Evolutionary conservation across 148 eudicot species (phyloP).

Genomic region (Selenicereus undatus): DNA sequence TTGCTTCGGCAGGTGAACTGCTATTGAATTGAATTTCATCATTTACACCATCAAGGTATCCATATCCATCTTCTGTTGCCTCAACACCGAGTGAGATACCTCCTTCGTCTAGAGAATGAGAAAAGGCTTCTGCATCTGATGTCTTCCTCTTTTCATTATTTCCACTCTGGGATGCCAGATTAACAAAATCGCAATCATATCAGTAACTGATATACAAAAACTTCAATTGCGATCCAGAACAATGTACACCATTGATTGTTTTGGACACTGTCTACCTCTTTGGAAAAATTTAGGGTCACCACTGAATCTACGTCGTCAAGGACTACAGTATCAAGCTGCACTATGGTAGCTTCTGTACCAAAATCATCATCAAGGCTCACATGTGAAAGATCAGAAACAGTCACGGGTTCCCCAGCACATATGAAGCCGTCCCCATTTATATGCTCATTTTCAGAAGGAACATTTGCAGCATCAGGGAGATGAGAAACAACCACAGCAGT

Average conservation of each 20-base stretch:
- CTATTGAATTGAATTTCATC: slow-evolving; percentile 28
- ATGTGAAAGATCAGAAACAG: slow-evolving; percentile 32
- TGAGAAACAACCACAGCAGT: slow-evolving; percentile 24
- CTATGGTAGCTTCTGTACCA: slow-evolving; percentile 29
- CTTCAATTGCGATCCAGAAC: background rate
- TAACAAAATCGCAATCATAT: background rate
- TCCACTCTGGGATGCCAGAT: slow-evolving; percentile 28
- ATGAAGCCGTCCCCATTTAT: slow-evolving; percentile 23
- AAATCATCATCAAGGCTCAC: slow-evolving; percentile 30
- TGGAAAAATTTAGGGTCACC: slow-evolving; percentile 1
- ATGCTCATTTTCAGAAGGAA: slow-evolving; percentile 36
- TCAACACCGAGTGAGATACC: slow-evolving; percentile 18
- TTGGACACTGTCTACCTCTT: slow-evolving; percentile 17
- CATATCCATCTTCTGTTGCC: slow-evolving; percentile 32
- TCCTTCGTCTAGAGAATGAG: slow-evolving; percentile 24
- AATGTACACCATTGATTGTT: no score
- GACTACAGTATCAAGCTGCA: slow-evolving; percentile 19
- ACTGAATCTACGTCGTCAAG: slow-evolving; percentile 13
- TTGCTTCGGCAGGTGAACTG: slow-evolving; percentile 20
- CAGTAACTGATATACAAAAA: background rate
- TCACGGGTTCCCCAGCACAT: slow-evolving; percentile 12
- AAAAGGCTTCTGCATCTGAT: slow-evolving; percentile 17
- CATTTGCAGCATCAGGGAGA: slow-evolving; percentile 17
- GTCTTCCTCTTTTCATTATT: slow-evolving; percentile 19
- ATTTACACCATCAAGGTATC: slow-evolving; percentile 38